Percentiles rank a stretch among this genome's conserved stretches.
Evolutionary conservation across 169 alveolate species (phyloP).

Genomic region (Eimeria necatrix): DNA sequence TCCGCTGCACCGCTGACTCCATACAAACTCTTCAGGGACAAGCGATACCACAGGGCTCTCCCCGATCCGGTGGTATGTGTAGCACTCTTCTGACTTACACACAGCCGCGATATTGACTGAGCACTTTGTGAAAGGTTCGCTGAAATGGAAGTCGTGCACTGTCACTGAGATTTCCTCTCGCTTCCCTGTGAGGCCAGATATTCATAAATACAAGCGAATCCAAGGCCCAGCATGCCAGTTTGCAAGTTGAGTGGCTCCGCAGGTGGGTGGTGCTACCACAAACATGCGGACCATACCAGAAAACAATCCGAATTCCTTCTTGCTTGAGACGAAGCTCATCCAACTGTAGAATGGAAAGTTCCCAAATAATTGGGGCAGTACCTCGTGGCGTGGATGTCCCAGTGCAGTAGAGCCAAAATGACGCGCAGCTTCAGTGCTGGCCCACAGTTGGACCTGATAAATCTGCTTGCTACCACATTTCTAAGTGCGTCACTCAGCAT

Average conservation of each 20-base stretch:
- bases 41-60: neutral
- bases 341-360: too few species aligned
- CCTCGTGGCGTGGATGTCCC: too few species aligned
- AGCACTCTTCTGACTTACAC: constrained; percentile 2
- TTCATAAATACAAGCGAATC: neutral
- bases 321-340: neutral
- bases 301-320: neutral
- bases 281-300: neutral
- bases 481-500: neutral
- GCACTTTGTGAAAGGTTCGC: neutral
- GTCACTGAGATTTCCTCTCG: neutral
- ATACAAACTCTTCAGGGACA: constrained; percentile 1
- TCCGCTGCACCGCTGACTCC: constrained; percentile 20
- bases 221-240: constrained; percentile 10
- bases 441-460: constrained; percentile 13
- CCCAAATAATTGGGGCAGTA: too few species aligned
- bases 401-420: too few species aligned
- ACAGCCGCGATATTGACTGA: neutral
- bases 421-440: neutral
- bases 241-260: neutral
- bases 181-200: neutral
- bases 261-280: neutral
- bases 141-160: neutral
- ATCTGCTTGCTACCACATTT: constrained; percentile 24
- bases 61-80: neutral